Evolutionary conservation across 73 alveolate genomes (phyloP), one percentile per base, ranked within the genome.

Genomic region (Tetrahymena malaccensis): DNA sequence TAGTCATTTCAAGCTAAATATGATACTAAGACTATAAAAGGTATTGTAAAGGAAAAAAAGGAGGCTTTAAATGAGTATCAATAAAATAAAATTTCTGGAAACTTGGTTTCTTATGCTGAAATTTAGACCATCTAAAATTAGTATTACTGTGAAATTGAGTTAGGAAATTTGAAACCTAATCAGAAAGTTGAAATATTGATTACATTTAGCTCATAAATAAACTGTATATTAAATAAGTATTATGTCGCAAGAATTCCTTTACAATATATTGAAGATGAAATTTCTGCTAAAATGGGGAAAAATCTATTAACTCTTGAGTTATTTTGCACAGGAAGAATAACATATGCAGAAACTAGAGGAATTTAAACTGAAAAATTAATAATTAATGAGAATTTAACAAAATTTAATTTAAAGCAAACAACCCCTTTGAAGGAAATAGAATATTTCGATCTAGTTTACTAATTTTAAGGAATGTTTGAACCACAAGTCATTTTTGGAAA

Each of bases 101-200:
- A 95, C n/a, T 85, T 94, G 0, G 93, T 85, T 93, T 89, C 84
- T 5, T 85, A 85, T 85, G 55, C 94, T 58, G 35, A 95, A 38
- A 94, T 1, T 17, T 44, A 40, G 22, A 56, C 31, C 2, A 56
- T n/a, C 11, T 3, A 16, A 31, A 93, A 94, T 17, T 2, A 44
- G 9, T 85, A 95, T 5, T 35, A 50, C 17, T 40, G 40, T 37
- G 13, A 89, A 40, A 89, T 95, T 0, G 33, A 95, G 25, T 10
- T 95, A 31, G 96, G 96, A n/a, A 85, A 95, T 7, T 43, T 95
- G 10, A 94, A 93, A 8, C 96, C 95, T 10, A 31, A 95, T 10
- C 19, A 35, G 1, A 10, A 85, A 56, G 56, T 95, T 19, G 55
- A 43, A 35, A 55, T 95, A 16, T 17, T 21, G 6, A 43, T 85